Evolutionary conservation across 306 rosid species (phyloP).

Genomic region (Hippophae gyantsensis): DNA sequence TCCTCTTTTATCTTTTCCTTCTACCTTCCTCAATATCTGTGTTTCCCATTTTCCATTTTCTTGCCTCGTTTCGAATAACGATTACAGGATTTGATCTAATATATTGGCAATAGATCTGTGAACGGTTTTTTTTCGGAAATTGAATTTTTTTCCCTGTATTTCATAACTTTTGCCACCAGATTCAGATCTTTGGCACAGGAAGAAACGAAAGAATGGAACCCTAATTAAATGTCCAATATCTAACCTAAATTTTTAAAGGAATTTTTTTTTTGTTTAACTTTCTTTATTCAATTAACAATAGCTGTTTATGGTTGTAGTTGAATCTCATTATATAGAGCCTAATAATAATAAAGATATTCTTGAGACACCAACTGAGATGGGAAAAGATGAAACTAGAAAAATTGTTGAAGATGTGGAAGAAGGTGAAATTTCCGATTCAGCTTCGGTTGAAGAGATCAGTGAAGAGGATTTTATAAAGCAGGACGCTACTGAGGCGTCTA

Average conservation of each 20-base stretch:
- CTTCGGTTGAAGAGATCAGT: conserved; percentile 86
- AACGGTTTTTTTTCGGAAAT: conserved; percentile 1
- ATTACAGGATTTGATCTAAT: conserved; percentile 3
- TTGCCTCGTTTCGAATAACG: neutral
- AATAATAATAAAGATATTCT: conserved; percentile 21
- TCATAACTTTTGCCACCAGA: conserved; percentile 1
- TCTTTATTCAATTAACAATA: neutral
- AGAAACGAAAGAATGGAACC: conserved; percentile 5
- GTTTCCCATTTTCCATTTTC: too few species aligned
- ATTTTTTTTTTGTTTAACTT: neutral
- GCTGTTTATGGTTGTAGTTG: conserved; percentile 45
- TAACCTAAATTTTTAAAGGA: neutral
- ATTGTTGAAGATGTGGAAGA: conserved; percentile 73
- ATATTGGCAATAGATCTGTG: conserved; percentile 15
- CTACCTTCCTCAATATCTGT: too few species aligned
- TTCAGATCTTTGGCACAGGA: conserved; percentile 14
- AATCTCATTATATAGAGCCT: conserved; percentile 32
- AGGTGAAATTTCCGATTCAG: conserved; percentile 89
- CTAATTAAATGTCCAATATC: neutral
- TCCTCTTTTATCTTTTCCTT: too few species aligned
- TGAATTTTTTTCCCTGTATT: neutral
- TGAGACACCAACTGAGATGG: conserved; percentile 36
- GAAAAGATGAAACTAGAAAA: conserved; percentile 29
- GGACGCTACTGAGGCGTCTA: conserved; percentile 24
- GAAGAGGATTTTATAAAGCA: conserved; percentile 73